Evolutionary conservation across 352 stramenopile genomes (phyloP), one percentile per base, ranked within the genome.

Genomic region (Lagenidium sp.): DNA sequence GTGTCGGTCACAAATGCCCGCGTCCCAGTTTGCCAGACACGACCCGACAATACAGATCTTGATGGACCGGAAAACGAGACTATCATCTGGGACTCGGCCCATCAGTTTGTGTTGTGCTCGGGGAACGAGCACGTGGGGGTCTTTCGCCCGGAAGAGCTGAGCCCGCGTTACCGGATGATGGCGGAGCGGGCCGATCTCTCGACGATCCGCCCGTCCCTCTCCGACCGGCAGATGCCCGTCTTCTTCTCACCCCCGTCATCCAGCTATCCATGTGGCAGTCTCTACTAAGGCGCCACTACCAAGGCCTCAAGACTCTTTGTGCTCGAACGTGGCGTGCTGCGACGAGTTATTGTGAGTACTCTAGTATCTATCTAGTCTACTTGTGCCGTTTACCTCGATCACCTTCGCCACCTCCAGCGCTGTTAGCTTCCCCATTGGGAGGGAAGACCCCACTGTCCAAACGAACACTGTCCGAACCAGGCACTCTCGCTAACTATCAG

Each of bases 91-190:
- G 67, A 68, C 1, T 32, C 31, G 3, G 46, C 30, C 11, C 40
- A 65, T 19, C 59, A 61, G 19, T 88, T 85, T 44, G 38, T 82
- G 19, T 76, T 88, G 43, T 88, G 72, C 44, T 52, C 68, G 4
- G 75, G 75, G n/a, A 84, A 56, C n/a, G 75, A 82, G 7, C 40
- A 50, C 6, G 57, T 75, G 36, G 58, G 47, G 21, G 53, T 62
- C 31, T 82, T 82, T 44, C 55, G 77, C 55, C 71, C 64, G 5
- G 57, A 67, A 24, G 46, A 71, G 21, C 34, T 53, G 12, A 46
- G 65, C 3, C 71, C 57, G 23, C 50, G 57, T n/a, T 49, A 71
- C 21, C 50, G 57, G 18, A 51, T 63, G 4, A 40, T 47, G 19
- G 0, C 25, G 12, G 32, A 49, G 10, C 12, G 41, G 31, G 49